These are phyloP conservation scores for Lachancea fermentati DNA, from an alignment of 805 yeast species.

Conservation along the genomic window DNA sequence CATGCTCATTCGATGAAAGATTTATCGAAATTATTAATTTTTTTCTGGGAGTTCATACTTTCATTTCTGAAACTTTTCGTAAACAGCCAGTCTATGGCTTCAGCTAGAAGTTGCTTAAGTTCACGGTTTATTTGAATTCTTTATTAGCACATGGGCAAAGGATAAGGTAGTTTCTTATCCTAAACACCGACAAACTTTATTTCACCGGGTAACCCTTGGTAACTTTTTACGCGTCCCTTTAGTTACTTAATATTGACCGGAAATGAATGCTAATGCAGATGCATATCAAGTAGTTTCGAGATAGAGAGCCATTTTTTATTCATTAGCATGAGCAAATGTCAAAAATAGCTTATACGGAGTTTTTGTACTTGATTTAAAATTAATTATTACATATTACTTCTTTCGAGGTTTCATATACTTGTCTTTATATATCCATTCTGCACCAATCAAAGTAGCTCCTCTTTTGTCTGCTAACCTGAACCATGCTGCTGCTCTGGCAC, in stretches of 20 bases:
- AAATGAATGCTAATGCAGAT: no score
- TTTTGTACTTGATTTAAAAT: background rate
- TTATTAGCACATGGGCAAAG: background rate
- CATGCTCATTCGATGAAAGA: no score
- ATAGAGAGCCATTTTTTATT: no score
- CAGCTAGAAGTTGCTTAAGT: background rate
- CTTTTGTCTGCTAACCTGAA: conserved; percentile 56
- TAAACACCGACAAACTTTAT: background rate
- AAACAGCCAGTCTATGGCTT: background rate
- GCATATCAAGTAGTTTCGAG: no score
- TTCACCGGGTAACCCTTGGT: no score
- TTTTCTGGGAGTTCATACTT: conserved; percentile 6
- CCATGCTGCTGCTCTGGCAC: conserved; percentile 62
- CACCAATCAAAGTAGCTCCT: conserved; percentile 59
- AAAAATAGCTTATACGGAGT: background rate
- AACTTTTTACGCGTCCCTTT: background rate
- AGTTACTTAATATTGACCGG: background rate
- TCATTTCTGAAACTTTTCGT: conserved; percentile 2
- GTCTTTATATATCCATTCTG: conserved; percentile 70
- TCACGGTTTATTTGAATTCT: background rate
- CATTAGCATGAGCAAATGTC: background rate
- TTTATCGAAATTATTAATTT: no score
- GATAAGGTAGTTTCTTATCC: background rate
- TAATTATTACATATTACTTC: background rate
- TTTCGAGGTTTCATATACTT: conserved; percentile 42